These are phyloP conservation scores for Nemania serpens DNA, from an alignment of 2,329 filamentous ascomycete species.

Conservation along the genomic window DNA sequence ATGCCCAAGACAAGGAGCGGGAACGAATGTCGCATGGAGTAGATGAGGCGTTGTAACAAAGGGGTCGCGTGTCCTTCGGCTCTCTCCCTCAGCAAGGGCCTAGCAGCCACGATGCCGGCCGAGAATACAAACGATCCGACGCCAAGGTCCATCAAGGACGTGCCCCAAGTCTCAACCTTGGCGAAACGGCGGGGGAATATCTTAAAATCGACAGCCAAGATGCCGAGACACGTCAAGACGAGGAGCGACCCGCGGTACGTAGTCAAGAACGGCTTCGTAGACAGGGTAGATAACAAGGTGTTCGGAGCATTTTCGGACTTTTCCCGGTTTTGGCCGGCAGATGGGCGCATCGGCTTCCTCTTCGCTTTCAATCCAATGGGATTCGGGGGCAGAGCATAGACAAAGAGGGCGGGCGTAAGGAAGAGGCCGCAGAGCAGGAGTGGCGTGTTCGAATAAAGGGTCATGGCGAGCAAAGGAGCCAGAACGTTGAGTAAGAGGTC, in stretches of 20 bases:
- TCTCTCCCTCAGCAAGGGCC: conserved; percentile 74
- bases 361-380: conserved; percentile 48
- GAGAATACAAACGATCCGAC: conserved; percentile 98
- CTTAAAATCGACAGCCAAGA: conserved; percentile 94
- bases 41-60: conserved; percentile 62
- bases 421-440: conserved; percentile 76
- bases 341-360: conserved; percentile 57
- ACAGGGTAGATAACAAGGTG: conserved; percentile 71
- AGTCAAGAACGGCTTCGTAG: conserved; percentile 90
- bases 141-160: conserved; percentile 97
- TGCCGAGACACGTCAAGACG: conserved; percentile 84
- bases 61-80: conserved; percentile 54
- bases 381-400: conserved; percentile 59
- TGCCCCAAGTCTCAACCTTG: conserved; percentile 99
- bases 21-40: conserved; percentile 77
- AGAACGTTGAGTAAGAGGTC: conserved; percentile 90
- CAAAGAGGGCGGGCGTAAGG: conserved; percentile 68
- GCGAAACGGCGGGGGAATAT: conserved; percentile 93
- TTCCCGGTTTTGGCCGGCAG: conserved; percentile 46
- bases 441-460: conserved; percentile 78
- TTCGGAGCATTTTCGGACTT: conserved; percentile 22
- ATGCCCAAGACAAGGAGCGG: conserved; percentile 82
- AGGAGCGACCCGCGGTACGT: conserved; percentile 92
- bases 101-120: conserved; percentile 85
- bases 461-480: conserved; percentile 81